These are phyloP conservation scores for Gonapodya prolifera DNA, from an alignment of 192 early-diverging fungal species.

Conservation along the genomic window DNA sequence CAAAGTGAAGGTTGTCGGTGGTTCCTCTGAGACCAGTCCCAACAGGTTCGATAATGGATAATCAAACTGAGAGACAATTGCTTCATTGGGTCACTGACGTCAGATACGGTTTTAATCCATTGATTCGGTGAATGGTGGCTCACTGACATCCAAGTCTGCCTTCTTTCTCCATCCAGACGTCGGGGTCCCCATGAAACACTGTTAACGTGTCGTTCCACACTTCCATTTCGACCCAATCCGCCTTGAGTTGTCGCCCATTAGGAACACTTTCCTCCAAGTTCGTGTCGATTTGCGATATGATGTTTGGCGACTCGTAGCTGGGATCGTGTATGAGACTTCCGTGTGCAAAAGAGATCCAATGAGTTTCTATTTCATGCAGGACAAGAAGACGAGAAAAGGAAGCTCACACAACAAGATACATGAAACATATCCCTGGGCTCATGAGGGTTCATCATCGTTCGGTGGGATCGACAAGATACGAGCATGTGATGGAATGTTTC, in stretches of 20 bases:
- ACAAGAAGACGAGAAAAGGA: not conserved
- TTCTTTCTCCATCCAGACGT: not conserved
- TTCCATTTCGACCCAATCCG: not conserved
- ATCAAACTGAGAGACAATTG: not conserved
- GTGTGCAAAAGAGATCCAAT: too few species aligned
- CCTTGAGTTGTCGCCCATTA: not conserved
- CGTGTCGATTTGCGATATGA: not conserved
- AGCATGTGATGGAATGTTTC: not conserved
- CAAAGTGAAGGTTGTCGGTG: not conserved
- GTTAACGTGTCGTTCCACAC: not conserved
- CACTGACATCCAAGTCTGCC: not conserved
- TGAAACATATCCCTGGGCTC: not conserved
- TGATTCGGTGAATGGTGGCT: not conserved
- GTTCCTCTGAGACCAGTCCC: not conserved
- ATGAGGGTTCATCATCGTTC: not conserved
- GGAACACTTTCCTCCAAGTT: not conserved
- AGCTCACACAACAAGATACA: not conserved
- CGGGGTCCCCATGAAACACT: not conserved
- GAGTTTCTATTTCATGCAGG: too few species aligned
- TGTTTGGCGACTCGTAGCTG: not conserved
- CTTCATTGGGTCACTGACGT: too few species aligned
- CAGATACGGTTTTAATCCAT: not conserved
- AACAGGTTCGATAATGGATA: not conserved
- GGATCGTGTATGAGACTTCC: not conserved
- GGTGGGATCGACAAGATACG: not conserved